Evolutionary conservation across 225 moss, liverwort and hornwort genomes (phyloP).

Genomic region (Bryum argenteum): DNA sequence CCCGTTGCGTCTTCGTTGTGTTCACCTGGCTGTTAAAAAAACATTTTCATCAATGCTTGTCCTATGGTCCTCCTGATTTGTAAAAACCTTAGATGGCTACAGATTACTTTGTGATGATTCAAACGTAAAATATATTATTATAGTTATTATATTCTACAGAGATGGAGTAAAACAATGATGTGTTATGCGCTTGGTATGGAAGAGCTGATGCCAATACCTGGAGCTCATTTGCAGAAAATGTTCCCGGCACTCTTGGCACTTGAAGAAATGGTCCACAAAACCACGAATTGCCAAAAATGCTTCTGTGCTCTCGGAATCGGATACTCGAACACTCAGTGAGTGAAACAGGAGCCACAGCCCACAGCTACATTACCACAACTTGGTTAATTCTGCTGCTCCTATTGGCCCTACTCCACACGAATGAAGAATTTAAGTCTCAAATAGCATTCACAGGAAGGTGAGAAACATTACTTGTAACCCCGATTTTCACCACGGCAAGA

Average conservation of each 20-base stretch:
- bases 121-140: no score
- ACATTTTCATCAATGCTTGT: no score
- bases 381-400: slow-evolving; percentile 14
- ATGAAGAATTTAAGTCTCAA: neutral
- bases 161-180: no score
- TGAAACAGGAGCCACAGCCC: slow-evolving; percentile 97
- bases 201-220: slow-evolving; percentile 37
- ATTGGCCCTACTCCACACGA: slow-evolving; percentile 5
- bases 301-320: slow-evolving; percentile 70
- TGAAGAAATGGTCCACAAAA: slow-evolving; percentile 83
- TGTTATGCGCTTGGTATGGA: no score
- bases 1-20: slow-evolving; percentile 56
- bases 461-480: slow-evolving; percentile 75
- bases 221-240: slow-evolving; percentile 81
- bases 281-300: slow-evolving; percentile 66
- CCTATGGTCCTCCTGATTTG: no score
- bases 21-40: slow-evolving; percentile 60
- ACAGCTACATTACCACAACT: slow-evolving; percentile 66
- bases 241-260: slow-evolving; percentile 78
- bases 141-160: no score
- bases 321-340: slow-evolving; percentile 88
- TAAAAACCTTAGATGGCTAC: no score
- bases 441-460: slow-evolving; percentile 20
- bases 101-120: no score
- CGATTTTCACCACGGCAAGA: slow-evolving; percentile 75